Evolutionary conservation across 1,139 yeast genomes (phyloP), one percentile per base, ranked within the genome.

Genomic region (Spathaspora sp.): DNA sequence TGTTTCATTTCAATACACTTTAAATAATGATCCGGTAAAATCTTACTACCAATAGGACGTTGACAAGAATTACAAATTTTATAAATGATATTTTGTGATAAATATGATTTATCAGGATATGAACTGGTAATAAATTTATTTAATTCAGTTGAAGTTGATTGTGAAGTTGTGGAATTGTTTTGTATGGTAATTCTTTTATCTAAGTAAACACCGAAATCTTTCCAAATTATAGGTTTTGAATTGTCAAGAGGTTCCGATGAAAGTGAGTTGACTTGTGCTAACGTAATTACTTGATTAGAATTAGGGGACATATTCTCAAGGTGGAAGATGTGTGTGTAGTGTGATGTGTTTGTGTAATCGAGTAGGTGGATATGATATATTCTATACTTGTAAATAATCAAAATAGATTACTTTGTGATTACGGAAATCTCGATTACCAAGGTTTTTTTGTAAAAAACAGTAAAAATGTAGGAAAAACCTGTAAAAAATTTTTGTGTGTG

Each of bases 51-150:
- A 11, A 86, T 72, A 1, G 93, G 93, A 48, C 85, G 72, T 42
- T 77, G 74, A 60, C 95, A 86, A 48, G 72, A 68, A 48, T 80
- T 82, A 61, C 95, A 86, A 56, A 84, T 75, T 54, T 86, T 75
- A 57, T 82, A 86, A 45, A 75, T 72, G 23, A 81, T 57, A 18
- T 68, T 67, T 70, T 75, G 56, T 55, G 74, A 51, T 59, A 75
- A 51, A 69, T 61, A 51, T 68, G 84, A 60, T 61, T 68, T 48
- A 63, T 70, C 54, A 58, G 67, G 52, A 51, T 61, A 47, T 54
- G 65, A 53, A 54, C 54, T 55, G 47, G 56, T 51, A 13, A 64
- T 59, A 48, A 53, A 47, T 62, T 59, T 38, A 31, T 43, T 47
- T 18, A 44, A 40, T 20, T 42, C 44, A 10, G 43, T 41, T n/a